These are phyloP conservation scores for Strigomonas culicis DNA, from an alignment of 208 protist species.

Conservation along the genomic window DNA sequence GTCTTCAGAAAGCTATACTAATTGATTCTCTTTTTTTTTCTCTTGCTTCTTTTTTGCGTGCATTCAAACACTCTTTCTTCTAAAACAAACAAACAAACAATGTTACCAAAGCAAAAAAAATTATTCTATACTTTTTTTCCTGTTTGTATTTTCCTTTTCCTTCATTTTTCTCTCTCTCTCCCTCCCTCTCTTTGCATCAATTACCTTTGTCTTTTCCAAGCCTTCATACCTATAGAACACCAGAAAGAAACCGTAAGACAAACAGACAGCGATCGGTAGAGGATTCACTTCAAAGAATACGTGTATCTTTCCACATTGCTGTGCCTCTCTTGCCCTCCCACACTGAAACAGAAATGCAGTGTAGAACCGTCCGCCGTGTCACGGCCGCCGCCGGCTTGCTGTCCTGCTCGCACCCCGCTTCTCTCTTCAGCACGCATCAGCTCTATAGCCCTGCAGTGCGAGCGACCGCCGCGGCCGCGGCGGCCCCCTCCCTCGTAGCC, in stretches of 20 bases:
- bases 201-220: neutral
- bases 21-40: constrained; percentile 1
- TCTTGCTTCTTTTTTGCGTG: neutral
- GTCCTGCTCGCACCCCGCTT: too few relatives aligned
- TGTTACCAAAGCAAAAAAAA: neutral
- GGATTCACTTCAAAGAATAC: too few relatives aligned
- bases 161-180: constrained; percentile 13
- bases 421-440: too few relatives aligned
- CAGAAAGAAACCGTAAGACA: neutral
- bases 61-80: neutral
- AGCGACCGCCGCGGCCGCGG: too few relatives aligned
- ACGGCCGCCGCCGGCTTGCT: too few relatives aligned
- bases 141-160: constrained; percentile 12
- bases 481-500: too few relatives aligned
- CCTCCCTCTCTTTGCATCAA: constrained; percentile 1
- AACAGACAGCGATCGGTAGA: neutral
- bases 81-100: neutral
- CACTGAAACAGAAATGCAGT: too few relatives aligned
- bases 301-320: too few relatives aligned
- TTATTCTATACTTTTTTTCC: constrained; percentile 4
- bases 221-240: neutral
- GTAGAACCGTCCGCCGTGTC: too few relatives aligned
- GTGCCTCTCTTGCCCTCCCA: too few relatives aligned
- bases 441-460: too few relatives aligned
- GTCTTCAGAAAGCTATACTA: neutral